Evolutionary conservation across 768 basidiomycete species (phyloP).

Genomic region (Serendipita indica): DNA sequence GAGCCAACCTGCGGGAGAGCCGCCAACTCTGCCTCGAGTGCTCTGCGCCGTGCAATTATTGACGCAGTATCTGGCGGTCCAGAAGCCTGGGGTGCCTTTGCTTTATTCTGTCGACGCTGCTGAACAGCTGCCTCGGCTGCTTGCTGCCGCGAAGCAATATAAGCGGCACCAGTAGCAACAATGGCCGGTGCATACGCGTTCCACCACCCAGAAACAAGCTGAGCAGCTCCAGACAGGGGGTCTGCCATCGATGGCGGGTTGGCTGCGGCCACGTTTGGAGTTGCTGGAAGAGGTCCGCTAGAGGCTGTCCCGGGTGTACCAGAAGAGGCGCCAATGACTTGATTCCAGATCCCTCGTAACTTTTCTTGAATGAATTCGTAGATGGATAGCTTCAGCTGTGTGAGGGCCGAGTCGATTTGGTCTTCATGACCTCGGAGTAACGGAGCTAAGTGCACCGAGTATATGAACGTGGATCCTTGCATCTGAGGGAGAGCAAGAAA

Average conservation of each 20-base stretch:
- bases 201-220: constrained; percentile 56
- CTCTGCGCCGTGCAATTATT: constrained; percentile 32
- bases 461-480: constrained; percentile 74
- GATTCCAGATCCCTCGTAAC: constrained; percentile 50
- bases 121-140: constrained; percentile 30
- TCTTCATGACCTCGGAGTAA: constrained; percentile 69
- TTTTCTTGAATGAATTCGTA: constrained; percentile 54
- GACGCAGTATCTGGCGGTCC: neutral
- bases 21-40: constrained; percentile 45
- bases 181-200: constrained; percentile 61
- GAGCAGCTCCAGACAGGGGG: constrained; percentile 47
- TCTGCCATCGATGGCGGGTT: constrained; percentile 32
- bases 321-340: constrained; percentile 33
- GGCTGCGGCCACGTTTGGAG: constrained; percentile 5
- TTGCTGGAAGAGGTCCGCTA: constrained; percentile 12
- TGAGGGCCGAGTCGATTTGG: constrained; percentile 71
- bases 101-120: constrained; percentile 12
- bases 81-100: neutral
- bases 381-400: constrained; percentile 40
- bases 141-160: constrained; percentile 33
- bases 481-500: constrained; percentile 86
- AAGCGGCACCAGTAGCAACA: constrained; percentile 48
- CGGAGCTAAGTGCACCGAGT: constrained; percentile 62
- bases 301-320: constrained; percentile 5
- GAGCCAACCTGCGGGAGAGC: constrained; percentile 22